These are phyloP conservation scores for Monilinia vaccinii-corymbosi DNA, from an alignment of 2,329 filamentous ascomycete species.

Conservation along the genomic window DNA sequence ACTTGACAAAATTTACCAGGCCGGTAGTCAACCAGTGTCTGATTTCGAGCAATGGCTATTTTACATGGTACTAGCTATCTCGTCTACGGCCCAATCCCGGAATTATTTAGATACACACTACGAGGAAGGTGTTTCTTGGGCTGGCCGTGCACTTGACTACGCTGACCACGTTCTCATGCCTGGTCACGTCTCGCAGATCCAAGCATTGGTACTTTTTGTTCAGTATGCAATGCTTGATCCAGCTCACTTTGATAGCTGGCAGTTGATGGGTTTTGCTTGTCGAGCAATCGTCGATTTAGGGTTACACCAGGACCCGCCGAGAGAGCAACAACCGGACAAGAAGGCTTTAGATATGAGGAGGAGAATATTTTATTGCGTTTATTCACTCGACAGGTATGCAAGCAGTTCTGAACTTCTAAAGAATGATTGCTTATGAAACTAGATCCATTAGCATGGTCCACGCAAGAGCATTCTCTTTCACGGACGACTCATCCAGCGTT, in stretches of 20 bases:
- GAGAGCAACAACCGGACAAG: conserved; percentile 57
- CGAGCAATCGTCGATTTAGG: conserved; percentile 83
- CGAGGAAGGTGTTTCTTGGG: conserved; percentile 45
- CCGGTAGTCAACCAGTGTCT: conserved; percentile 48
- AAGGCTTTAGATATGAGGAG: conserved; percentile 67
- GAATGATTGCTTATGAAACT: conserved; percentile 4
- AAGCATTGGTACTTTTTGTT: conserved; percentile 76
- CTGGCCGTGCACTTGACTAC: conserved; percentile 59
- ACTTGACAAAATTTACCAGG: conserved; percentile 73
- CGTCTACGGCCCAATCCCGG: conserved; percentile 64
- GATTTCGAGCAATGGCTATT: conserved; percentile 76
- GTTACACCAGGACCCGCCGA: conserved; percentile 82
- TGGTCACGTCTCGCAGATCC: conserved; percentile 76
- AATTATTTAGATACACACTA: conserved; percentile 57
- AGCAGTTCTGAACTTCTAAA: neutral
- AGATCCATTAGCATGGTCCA: conserved; percentile 85
- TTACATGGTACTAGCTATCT: conserved; percentile 82
- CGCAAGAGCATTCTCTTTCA: conserved; percentile 84
- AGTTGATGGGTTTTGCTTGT: conserved; percentile 81
- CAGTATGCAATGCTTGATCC: conserved; percentile 88
- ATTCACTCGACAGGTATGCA: conserved; percentile 72
- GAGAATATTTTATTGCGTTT: conserved; percentile 83
- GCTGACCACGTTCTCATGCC: conserved; percentile 78
- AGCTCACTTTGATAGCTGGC: conserved; percentile 88
- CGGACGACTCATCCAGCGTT: conserved; percentile 78